phyloP scores from a whole-genome alignment of 495 filamentous ascomycete species.

The Penicillium nucicola region DNA sequence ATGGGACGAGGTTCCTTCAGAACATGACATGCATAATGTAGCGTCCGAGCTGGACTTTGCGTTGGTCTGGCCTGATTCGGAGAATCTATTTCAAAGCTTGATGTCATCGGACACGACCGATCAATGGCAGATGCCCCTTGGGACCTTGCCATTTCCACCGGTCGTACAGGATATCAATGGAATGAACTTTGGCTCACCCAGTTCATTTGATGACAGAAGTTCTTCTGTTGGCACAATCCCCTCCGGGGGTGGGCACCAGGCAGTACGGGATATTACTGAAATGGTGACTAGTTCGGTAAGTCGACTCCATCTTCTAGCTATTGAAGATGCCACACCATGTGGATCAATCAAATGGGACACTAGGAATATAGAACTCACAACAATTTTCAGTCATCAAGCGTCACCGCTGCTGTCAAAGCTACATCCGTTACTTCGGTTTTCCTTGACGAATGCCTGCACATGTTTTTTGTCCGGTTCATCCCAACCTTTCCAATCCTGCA shows the following conservation, averaged over 20 bases:
- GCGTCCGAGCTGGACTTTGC: slow-evolving; percentile 40
- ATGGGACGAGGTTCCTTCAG: slow-evolving; percentile 23
- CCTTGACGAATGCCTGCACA: slow-evolving; percentile 47
- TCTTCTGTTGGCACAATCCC: slow-evolving; percentile 41
- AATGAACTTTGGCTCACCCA: slow-evolving; percentile 33
- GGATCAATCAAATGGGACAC: too few relatives aligned
- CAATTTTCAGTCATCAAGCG: slow-evolving; percentile 37
- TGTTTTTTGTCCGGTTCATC: slow-evolving; percentile 51
- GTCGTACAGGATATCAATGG: slow-evolving; percentile 34
- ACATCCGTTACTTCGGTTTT: slow-evolving; percentile 48
- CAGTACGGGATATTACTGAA: slow-evolving; percentile 46
- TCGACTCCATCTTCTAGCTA: background rate
- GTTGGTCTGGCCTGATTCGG: slow-evolving; percentile 48
- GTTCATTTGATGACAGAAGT: slow-evolving; percentile 35
- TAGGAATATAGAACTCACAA: background rate
- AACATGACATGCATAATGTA: slow-evolving; percentile 23
- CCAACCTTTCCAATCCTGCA: slow-evolving; percentile 49
- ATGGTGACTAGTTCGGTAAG: slow-evolving; percentile 47
- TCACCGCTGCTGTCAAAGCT: slow-evolving; percentile 46
- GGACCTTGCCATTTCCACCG: slow-evolving; percentile 39
- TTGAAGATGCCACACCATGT: background rate
- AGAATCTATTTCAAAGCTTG: slow-evolving; percentile 46
- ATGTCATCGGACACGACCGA: slow-evolving; percentile 40
- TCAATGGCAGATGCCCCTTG: slow-evolving; percentile 47
- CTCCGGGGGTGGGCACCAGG: slow-evolving; percentile 42